A percentile compares a stretch with the other conserved stretches of the same genome.
Conservation (phyloP, 768 basidiomycete species). For the Mycena maculata region DNA sequence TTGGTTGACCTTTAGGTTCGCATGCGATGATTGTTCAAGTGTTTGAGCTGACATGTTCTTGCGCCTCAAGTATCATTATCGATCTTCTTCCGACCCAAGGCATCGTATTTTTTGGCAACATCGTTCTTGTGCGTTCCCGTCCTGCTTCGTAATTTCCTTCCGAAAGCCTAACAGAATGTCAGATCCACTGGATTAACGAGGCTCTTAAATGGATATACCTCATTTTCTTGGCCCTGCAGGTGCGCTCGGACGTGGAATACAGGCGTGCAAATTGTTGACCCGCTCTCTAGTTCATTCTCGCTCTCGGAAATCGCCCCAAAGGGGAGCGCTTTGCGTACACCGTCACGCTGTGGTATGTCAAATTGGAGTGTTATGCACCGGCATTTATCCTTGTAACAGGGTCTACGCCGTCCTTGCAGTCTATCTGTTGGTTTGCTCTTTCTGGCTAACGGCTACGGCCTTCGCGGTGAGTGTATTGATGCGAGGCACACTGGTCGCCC, state of each 20-base stretch:
- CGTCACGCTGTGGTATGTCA: slow-evolving; percentile 71
- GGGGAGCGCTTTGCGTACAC: slow-evolving; percentile 73
- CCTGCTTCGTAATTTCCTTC: not conserved
- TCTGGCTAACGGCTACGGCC: slow-evolving; percentile 82
- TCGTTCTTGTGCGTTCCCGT: slow-evolving; percentile 72
- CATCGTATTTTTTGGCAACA: slow-evolving; percentile 79
- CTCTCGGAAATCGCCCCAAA: slow-evolving; percentile 81
- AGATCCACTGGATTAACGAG: slow-evolving; percentile 92
- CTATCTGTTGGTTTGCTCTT: slow-evolving; percentile 88
- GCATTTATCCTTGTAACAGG: slow-evolving; percentile 49
- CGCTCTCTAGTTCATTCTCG: slow-evolving; percentile 67
- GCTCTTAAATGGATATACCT: slow-evolving; percentile 89
- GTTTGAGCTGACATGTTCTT: too few species aligned
- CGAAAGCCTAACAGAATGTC: slow-evolving; percentile 5
- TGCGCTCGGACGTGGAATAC: slow-evolving; percentile 30
- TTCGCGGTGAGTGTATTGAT: slow-evolving; percentile 66
- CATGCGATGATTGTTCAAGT: not conserved
- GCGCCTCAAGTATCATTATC: slow-evolving; percentile 77
- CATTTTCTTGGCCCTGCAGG: slow-evolving; percentile 80
- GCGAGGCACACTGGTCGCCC: not conserved
- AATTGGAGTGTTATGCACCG: not conserved
- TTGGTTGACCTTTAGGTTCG: slow-evolving; percentile 81
- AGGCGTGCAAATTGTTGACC: not conserved
- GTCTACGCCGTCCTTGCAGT: slow-evolving; percentile 85
- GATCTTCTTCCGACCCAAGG: slow-evolving; percentile 72